Evolutionary conservation across 768 basidiomycete genomes (phyloP).

Genomic region (Xerocomellus intermedius): DNA sequence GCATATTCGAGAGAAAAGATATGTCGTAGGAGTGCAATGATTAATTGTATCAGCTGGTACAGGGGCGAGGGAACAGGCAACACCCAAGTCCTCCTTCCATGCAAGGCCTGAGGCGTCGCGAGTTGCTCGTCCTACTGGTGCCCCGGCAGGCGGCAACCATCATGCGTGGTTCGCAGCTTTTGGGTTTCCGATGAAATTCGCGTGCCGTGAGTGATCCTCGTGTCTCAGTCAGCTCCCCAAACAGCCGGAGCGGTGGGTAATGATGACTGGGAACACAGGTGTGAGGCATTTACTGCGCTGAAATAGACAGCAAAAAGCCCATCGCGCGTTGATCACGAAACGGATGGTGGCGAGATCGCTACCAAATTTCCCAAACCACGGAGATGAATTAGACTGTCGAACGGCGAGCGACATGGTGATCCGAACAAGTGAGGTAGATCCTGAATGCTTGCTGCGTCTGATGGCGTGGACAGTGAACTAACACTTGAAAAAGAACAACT

Average conservation of each 20-base stretch:
- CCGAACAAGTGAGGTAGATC: background rate
- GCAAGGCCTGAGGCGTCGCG: background rate
- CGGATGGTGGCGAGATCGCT: background rate
- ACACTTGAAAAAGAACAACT: constrained; percentile 1
- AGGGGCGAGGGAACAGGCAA: background rate
- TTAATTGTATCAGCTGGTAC: background rate
- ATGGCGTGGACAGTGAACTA: background rate
- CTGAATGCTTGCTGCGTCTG: background rate
- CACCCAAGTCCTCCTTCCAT: background rate
- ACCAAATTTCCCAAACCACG: background rate
- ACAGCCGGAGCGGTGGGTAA: no score
- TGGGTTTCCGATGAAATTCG: background rate
- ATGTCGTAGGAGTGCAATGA: background rate
- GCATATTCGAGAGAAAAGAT: background rate
- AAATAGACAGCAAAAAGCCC: background rate
- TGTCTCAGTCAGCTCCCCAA: background rate
- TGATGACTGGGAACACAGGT: no score
- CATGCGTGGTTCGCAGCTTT: background rate
- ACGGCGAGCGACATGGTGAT: background rate
- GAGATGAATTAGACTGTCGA: background rate
- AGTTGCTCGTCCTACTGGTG: no score
- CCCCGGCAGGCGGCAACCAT: background rate
- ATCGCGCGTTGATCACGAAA: background rate
- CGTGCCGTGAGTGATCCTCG: background rate
- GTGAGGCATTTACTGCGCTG: background rate